phyloP scores from a whole-genome alignment of 169 alveolate species.

The Plasmodium fragile region DNA sequence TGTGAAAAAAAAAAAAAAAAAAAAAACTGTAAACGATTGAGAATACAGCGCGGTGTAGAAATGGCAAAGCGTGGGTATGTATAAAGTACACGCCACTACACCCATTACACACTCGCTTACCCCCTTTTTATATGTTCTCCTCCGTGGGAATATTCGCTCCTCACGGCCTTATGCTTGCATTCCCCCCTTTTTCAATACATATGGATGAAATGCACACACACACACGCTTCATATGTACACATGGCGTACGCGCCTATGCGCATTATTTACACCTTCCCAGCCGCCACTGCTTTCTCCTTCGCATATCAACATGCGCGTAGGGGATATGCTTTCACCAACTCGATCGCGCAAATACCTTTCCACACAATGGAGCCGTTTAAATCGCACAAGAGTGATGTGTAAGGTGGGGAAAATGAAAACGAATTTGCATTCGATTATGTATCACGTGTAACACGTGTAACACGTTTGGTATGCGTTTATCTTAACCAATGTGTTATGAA shows the following conservation, averaged over 20 bases:
- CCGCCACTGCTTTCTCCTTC: not conserved
- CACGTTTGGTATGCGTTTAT: not conserved
- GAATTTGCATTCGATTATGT: not conserved
- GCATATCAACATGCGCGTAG: not conserved
- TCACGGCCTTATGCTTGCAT: not conserved
- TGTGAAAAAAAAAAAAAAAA: not conserved
- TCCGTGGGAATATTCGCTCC: not conserved
- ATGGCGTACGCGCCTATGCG: not conserved
- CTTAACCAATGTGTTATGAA: not conserved
- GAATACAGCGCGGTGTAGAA: not conserved
- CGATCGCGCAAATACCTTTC: not conserved
- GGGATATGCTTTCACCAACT: not conserved
- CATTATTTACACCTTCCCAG: not conserved
- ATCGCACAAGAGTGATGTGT: not conserved
- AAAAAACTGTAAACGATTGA: not conserved
- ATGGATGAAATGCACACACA: not conserved
- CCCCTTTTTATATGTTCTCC: not conserved
- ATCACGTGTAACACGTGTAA: too few species aligned
- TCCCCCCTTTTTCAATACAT: not conserved
- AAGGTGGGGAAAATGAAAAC: not conserved
- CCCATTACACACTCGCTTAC: not conserved
- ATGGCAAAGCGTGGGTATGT: not conserved
- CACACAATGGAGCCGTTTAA: not conserved
- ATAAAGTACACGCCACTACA: not conserved
- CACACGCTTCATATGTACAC: not conserved